Conservation (phyloP, 441 rosid genomes). For the Jatropha multifida region DNA sequence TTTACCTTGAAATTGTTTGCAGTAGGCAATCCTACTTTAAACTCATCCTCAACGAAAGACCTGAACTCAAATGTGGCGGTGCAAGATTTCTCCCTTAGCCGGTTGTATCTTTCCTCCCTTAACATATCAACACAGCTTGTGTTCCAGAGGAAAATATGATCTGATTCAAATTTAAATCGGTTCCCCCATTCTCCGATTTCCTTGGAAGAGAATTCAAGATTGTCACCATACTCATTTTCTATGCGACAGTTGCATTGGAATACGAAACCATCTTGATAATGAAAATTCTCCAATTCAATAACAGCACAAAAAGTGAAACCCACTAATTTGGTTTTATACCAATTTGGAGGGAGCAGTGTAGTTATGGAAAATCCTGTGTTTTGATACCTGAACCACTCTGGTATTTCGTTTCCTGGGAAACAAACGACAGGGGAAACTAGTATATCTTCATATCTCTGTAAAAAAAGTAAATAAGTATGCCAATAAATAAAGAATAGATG, state of each 20-base stretch:
- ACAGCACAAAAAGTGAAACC: slow-evolving; percentile 22
- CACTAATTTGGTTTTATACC: slow-evolving; percentile 8
- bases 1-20: slow-evolving; percentile 15
- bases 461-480: background rate
- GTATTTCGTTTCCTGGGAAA: slow-evolving; percentile 22
- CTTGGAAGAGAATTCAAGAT: slow-evolving; percentile 13
- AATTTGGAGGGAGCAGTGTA: slow-evolving; percentile 16
- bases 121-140: slow-evolving; percentile 17
- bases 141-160: slow-evolving; percentile 21
- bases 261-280: slow-evolving; percentile 15
- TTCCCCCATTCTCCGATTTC: slow-evolving; percentile 17
- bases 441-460: slow-evolving; percentile 17
- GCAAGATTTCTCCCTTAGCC: slow-evolving; percentile 8
- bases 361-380: slow-evolving; percentile 12
- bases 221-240: slow-evolving; percentile 12
- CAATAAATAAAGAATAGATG: background rate
- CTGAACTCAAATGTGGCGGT: slow-evolving; percentile 14
- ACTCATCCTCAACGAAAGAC: slow-evolving; percentile 4
- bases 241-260: slow-evolving; percentile 4
- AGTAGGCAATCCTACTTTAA: slow-evolving; percentile 6
- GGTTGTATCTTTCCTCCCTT: slow-evolving; percentile 5
- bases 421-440: slow-evolving; percentile 20
- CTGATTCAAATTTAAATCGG: slow-evolving; percentile 10
- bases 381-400: slow-evolving; percentile 10
- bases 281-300: slow-evolving; percentile 14